Evolutionary conservation across 2,329 filamentous ascomycete genomes (phyloP).

Genomic region (Coniochaeta prunicola): DNA sequence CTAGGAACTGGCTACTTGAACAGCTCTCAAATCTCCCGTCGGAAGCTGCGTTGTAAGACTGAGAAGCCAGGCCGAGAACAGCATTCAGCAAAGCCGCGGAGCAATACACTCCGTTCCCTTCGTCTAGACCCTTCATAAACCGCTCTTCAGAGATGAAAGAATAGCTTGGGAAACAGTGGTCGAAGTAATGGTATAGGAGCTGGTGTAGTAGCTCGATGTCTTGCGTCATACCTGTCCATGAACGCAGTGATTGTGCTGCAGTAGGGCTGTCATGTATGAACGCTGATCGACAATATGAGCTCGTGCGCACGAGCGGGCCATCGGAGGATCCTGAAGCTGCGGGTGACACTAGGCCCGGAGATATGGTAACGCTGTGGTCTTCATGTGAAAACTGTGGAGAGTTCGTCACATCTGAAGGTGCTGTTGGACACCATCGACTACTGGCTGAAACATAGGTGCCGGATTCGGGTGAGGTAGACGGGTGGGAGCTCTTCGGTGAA

Average conservation of each 20-base stretch:
- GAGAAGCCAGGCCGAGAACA: slow-evolving; percentile 13
- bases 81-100: slow-evolving; percentile 15
- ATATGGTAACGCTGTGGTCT: not conserved
- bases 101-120: slow-evolving; percentile 12
- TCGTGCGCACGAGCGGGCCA: not conserved
- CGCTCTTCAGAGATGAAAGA: slow-evolving; percentile 10
- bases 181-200: slow-evolving; percentile 11
- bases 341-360: not conserved
- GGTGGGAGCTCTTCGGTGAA: not conserved
- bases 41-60: slow-evolving; percentile 5
- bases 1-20: slow-evolving; percentile 13
- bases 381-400: not conserved
- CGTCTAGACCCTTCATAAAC: slow-evolving; percentile 12
- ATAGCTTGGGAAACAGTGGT: slow-evolving; percentile 8
- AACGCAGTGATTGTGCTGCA: not conserved
- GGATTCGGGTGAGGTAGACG: not conserved
- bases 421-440: not conserved
- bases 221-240: slow-evolving; percentile 14
- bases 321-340: not conserved
- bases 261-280: not conserved
- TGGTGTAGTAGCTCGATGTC: slow-evolving; percentile 11
- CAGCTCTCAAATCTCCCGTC: slow-evolving; percentile 8
- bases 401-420: not conserved
- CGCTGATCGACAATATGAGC: not conserved
- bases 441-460: not conserved